Evolutionary conservation across 2,329 filamentous ascomycete genomes (phyloP).

Genomic region (Sporothrix curviconia): DNA sequence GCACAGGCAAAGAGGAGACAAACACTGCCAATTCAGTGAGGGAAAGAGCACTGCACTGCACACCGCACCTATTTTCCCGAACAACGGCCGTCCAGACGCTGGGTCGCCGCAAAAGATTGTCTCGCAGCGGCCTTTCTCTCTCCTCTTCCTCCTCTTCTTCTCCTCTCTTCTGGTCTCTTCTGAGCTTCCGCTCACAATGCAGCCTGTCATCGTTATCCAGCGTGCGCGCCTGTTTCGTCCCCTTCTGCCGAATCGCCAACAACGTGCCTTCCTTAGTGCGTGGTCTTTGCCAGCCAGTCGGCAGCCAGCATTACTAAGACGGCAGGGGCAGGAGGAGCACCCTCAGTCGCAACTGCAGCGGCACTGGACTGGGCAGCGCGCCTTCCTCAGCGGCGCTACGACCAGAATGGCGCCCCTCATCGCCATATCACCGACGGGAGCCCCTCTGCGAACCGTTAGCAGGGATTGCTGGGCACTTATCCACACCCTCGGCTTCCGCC

Average conservation of each 20-base stretch:
- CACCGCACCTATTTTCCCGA: conserved; percentile 3
- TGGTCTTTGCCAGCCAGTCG: conserved; percentile 8
- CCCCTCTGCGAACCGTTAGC: conserved; percentile 26
- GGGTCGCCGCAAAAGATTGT: too few relatives aligned
- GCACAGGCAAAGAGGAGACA: neutral
- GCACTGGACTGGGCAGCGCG: neutral
- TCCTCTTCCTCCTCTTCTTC: neutral
- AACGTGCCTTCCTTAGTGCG: conserved; percentile 11
- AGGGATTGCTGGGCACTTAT: conserved; percentile 25
- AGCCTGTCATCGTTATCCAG: conserved; percentile 1
- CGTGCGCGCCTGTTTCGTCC: neutral
- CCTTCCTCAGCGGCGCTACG: conserved; percentile 1
- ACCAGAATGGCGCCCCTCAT: conserved; percentile 9
- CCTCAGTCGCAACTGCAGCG: neutral
- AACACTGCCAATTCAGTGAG: neutral
- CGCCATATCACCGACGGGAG: conserved; percentile 13
- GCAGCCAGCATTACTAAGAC: conserved; percentile 18
- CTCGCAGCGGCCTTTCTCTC: too few relatives aligned
- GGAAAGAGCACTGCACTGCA: neutral
- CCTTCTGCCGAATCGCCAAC: neutral
- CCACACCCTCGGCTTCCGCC: conserved; percentile 21
- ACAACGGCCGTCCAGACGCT: neutral
- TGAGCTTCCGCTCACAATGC: conserved; percentile 9
- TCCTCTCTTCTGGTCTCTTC: neutral
- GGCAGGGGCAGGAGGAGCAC: neutral